Evolutionary conservation across 129 eudicot genomes (phyloP), one percentile per base, ranked within the genome.

Genomic region (Ambrosia artemisiifolia): DNA sequence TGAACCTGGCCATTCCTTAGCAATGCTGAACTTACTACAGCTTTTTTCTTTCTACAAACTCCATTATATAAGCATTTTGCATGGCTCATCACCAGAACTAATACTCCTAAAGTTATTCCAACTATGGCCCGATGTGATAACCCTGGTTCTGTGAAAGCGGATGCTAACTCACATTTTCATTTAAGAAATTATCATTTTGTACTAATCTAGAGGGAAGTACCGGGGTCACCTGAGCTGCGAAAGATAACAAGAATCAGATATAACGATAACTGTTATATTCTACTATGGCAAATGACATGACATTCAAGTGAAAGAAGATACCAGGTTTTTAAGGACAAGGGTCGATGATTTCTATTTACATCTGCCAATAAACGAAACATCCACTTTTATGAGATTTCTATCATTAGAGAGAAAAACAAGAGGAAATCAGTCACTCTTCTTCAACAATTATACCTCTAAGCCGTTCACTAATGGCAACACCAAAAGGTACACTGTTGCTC

Each of bases 81-180:
- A 54, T 75, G 51, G 57, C 83, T 62, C 56, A 83, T 61, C 30
- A 88, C 30, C 49, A 79, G 91, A 13, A 59, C 96, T 48, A 83
- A 49, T 38, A 40, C 89, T 13, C 76, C 91, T 46, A 89, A 70
- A 56, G 65, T 69, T 75, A 89, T 82, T 56, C 92, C 96, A 75
- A 78, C 95, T 53, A 85, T 85, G 64, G 84, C 90, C 75, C 89
- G 91, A 64, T 78, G 67, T 24, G 95, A 79, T 57, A 87, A 43
- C 61, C 95, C 95, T 85, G 83, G 50, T 84, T 79, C 69, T 53
- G 47, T 57, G 65, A 69, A 81, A 60, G 65, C 14, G 73, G 68
- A 70, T 55, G 36, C 55, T 62, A 80, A 79, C 54, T 56, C 66
- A 69, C 28, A 57, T 67, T 75, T 51, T 13, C 47, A 42, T 50